Evolutionary conservation across 176 grass and related monocot genomes (phyloP), one percentile per base, ranked within the genome.

Genomic region (Guadua angustifolia): DNA sequence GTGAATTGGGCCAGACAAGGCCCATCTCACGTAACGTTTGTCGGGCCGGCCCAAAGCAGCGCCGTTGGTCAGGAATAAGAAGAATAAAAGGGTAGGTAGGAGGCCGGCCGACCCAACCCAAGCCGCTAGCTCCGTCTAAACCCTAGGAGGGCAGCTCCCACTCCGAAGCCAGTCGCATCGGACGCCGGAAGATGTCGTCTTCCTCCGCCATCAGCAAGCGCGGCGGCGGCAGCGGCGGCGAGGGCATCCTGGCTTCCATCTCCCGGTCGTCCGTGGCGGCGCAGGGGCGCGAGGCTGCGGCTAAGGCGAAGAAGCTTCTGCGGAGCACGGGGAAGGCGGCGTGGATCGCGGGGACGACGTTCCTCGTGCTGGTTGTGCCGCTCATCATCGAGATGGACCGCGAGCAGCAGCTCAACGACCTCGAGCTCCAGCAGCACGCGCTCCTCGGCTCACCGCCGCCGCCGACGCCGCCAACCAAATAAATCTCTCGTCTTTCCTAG

Each of bases 361-460:
- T 94, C 84, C 88, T 94, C 12, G 86, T 97, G 16, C 86, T 97
- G 14, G 86, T 88, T 16, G 87, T 95, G 45, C 95, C 95, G 33
- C 90, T 98, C 66, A 93, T 98, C 89, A 93, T 95, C 74, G 92
- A 91, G 88, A 93, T 95, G 91, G 90, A 98, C 39, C 92, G 87
- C 22, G 95, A 95, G 79, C 88, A 91, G 79, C 87, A 91, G 85
- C 63, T 98, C 80, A 94, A 89, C 85, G 91, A 95, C 17, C 55
- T 98, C 44, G 94, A 97, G 85, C 67, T 98, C 74, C 89, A 95
- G 74, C 82, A 95, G 84, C 84, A 90, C 7, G 60, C 84, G 40
- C 91, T 95, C 44, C 92, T 98, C 33, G 92, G 92, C 12, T 24
- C 74, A 9, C 86, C 87, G 50, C 84, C 91, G 5, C 26, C n/a